phyloP scores from a whole-genome alignment of 495 filamentous ascomycete species.

The Neurospora sp. region DNA sequence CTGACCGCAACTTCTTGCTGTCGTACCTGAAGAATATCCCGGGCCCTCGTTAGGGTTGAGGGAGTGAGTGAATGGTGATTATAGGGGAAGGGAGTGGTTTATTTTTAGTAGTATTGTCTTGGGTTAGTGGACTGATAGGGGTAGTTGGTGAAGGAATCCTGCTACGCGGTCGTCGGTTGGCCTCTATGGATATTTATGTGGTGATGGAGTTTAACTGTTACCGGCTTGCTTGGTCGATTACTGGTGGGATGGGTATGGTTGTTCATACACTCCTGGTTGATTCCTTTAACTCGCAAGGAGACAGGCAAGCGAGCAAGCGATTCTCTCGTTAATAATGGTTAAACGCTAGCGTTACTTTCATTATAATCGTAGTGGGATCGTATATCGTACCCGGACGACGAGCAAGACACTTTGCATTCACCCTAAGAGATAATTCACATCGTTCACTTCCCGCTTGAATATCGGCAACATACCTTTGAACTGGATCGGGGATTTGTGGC shows the following conservation, averaged over 20 bases:
- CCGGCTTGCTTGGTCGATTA: neutral
- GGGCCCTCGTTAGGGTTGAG: neutral
- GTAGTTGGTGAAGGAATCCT: neutral
- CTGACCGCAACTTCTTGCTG: conserved; percentile 67
- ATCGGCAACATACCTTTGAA: neutral
- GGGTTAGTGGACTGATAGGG: neutral
- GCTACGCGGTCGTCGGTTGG: neutral
- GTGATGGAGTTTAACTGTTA: neutral
- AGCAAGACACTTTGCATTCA: neutral
- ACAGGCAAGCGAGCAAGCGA: neutral
- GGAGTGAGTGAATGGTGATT: neutral
- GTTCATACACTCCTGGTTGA: neutral
- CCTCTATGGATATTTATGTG: neutral
- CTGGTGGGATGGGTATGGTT: neutral
- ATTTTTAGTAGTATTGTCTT: neutral
- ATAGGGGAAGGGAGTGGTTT: neutral
- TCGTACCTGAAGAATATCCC: conserved; percentile 53
- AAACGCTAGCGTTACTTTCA: neutral
- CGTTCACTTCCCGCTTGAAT: neutral
- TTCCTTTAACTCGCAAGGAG: neutral
- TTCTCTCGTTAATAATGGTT: neutral
- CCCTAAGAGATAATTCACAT: neutral
- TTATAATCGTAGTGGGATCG: neutral
- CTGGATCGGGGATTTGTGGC: neutral
- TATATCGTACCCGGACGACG: neutral